Conservation (phyloP, 345 rosid genomes). For the Lepidium aucheri region DNA sequence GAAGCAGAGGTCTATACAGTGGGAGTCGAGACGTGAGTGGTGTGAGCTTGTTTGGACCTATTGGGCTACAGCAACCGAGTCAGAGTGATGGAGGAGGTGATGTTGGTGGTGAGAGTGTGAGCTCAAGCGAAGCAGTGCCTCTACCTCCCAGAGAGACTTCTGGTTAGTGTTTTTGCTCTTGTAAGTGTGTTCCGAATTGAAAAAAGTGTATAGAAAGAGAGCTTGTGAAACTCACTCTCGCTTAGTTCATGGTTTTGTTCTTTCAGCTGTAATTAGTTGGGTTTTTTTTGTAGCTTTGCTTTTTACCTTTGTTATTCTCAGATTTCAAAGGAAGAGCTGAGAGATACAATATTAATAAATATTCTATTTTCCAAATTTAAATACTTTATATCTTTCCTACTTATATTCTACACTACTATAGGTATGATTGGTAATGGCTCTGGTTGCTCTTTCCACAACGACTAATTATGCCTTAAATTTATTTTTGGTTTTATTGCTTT, state of each 20-base stretch:
- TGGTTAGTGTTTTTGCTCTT: constrained; percentile 15
- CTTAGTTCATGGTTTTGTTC: constrained; percentile 13
- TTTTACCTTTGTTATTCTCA: not conserved
- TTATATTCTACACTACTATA: too few relatives aligned
- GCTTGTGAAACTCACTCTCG: not conserved
- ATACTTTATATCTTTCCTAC: too few relatives aligned
- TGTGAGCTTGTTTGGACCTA: constrained; percentile 36
- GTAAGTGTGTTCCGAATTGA: not conserved
- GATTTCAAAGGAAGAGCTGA: not conserved
- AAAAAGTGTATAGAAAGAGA: constrained; percentile 17
- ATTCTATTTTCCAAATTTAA: too few relatives aligned
- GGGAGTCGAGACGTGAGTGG: constrained; percentile 44
- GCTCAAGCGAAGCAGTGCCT: constrained; percentile 22
- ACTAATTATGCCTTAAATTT: too few relatives aligned
- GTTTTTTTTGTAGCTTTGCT: not conserved
- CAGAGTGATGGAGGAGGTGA: constrained; percentile 8
- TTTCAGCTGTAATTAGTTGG: constrained; percentile 15
- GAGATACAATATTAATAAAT: not conserved
- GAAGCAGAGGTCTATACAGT: constrained; percentile 65
- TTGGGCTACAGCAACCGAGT: constrained; percentile 25
- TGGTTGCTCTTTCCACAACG: too few relatives aligned
- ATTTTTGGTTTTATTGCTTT: too few relatives aligned
- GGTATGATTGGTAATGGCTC: too few relatives aligned
- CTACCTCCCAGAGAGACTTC: constrained; percentile 19
- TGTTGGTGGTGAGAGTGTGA: constrained; percentile 11